Base-by-base conservation (phyloP, 371 early-diverging fungal genomes). In the Blakeslea trispora region DNA sequence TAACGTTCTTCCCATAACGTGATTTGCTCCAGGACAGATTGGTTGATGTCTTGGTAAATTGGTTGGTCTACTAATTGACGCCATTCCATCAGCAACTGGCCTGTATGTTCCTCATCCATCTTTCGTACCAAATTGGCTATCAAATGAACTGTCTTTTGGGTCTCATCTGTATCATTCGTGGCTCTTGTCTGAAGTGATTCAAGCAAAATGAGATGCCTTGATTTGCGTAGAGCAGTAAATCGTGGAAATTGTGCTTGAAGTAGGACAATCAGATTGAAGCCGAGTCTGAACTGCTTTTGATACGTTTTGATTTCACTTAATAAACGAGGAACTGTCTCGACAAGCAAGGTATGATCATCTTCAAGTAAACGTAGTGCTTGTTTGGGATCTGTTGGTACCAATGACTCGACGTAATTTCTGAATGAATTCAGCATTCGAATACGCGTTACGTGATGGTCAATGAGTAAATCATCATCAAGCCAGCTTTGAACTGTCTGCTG, bases 341-440 rank as follows among this genome's bases (percentile, higher is more conserved):
- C 63, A 19, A 71, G 53, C 15, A 90, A 53, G 47, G 64, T 78
- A 48, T 65, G 62, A 43, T 89, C 84, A 55, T 89, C 83, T 17
- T 72, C 59, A 7, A 90, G 50, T 6, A 90, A 55, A 50, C 57
- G 55, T 24, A 78, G 69, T 2, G 82, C 88, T 15, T 64, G 63
- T 47, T 74, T 62, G 0, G 80, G 83, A 7, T 85, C 64, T 4
- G 39, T 54, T 15, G 78, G 71, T 9, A 61, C 53, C n/a, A 79
- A 54, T 15, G 62, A 42, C 47, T 87, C 84, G 15, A 86, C 59
- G 41, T 78, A 73, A 28, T 71, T 62, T 56, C 74, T 82, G 49
- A 92, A 90, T 8, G 94, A 93, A 10, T 64, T 70, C 18, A 86
- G 84, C 91, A 91, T 89, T 23, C 93, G 86, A 11, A 94, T 68